These are phyloP conservation scores for Fusarium concolor DNA, from an alignment of 2,329 filamentous ascomycete genomes.

Conservation along the genomic window DNA sequence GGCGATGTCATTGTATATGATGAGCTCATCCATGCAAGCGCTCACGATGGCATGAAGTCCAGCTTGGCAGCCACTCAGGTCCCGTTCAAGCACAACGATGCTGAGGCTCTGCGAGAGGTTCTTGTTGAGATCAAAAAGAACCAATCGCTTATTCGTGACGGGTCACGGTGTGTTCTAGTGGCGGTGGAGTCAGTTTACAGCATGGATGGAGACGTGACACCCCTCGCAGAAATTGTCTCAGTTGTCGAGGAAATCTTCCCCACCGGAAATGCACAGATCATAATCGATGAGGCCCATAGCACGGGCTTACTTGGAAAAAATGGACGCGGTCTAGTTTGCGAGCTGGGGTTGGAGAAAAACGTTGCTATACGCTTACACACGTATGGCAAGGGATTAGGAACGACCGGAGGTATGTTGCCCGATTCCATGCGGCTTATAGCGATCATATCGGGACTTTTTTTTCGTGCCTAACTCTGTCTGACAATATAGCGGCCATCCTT, in stretches of 20 bases:
- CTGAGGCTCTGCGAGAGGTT: not conserved
- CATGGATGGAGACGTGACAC: constrained; percentile 1
- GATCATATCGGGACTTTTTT: not conserved
- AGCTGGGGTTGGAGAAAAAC: not conserved
- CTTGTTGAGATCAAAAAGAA: not conserved
- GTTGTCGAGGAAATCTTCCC: not conserved
- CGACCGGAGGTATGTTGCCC: not conserved
- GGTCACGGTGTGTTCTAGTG: not conserved
- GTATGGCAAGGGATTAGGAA: not conserved
- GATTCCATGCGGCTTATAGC: no score
- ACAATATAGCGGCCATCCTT: not conserved
- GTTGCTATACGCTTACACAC: not conserved
- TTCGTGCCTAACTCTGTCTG: not conserved
- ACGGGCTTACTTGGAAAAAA: not conserved
- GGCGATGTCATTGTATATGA: constrained; percentile 1
- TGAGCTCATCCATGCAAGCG: constrained; percentile 1
- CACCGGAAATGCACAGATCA: not conserved
- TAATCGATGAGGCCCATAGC: constrained; percentile 3
- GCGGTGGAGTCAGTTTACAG: not conserved
- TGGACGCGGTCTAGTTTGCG: not conserved
- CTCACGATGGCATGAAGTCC: not conserved
- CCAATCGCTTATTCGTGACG: not conserved
- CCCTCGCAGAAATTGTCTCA: not conserved
- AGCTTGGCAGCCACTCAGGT: not conserved
- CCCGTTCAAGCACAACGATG: not conserved